A percentile compares a stretch with the other conserved stretches of the same genome.
These are phyloP conservation scores for Raddia guianensis DNA, from an alignment of 176 grass and related monocot genomes.

Conservation along the genomic window DNA sequence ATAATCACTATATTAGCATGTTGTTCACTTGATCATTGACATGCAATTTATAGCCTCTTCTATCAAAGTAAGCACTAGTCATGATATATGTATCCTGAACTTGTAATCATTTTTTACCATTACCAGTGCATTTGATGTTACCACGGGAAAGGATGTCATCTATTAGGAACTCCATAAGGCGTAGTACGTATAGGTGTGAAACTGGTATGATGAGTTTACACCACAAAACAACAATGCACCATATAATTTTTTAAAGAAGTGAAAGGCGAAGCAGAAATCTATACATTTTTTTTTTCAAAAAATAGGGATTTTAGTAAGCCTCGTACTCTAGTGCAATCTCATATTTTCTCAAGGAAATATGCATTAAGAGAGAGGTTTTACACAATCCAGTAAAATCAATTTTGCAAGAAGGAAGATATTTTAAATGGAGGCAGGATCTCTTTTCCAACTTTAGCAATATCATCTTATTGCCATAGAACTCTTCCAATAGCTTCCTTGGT, in stretches of 20 bases:
- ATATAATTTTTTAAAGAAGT: not conserved
- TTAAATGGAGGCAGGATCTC: not conserved
- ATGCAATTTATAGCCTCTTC: not conserved
- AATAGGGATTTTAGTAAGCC: not conserved
- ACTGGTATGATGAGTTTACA: not conserved
- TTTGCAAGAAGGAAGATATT: conserved; percentile 23
- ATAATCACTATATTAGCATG: not conserved
- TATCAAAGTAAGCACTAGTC: not conserved
- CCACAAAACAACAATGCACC: not conserved
- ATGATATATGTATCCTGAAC: not conserved
- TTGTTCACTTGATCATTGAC: not conserved
- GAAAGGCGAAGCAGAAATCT: not conserved
- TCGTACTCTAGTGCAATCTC: not conserved
- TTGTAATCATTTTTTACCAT: not conserved
- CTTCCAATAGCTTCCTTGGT: conserved; percentile 23
- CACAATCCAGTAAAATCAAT: not conserved
- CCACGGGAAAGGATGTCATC: not conserved
- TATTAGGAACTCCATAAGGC: not conserved
- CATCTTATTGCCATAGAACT: not conserved
- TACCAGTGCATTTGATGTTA: conserved; percentile 3
- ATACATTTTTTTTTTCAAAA: not conserved
- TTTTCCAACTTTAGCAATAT: conserved; percentile 3
- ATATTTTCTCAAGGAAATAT: too few relatives aligned
- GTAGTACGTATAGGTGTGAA: not conserved
- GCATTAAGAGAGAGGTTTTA: too few relatives aligned